Evolutionary conservation across 345 rosid genomes (phyloP), one percentile per base, ranked within the genome.

Genomic region (Hibiscus syriacus): DNA sequence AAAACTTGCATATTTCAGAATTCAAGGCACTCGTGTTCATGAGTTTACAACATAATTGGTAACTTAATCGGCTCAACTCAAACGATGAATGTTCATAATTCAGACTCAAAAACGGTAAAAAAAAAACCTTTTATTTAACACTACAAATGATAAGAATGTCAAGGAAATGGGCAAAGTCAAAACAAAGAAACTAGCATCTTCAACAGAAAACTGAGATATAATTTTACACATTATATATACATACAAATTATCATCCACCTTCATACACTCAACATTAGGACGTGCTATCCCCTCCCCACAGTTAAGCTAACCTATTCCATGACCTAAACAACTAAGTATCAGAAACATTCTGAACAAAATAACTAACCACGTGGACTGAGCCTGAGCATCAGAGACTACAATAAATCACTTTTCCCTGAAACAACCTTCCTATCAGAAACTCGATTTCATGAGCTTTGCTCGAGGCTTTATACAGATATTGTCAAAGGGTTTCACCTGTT

Each of bases 391-490:
- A 49, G 41, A 73, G 70, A 68, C 77, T 77, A 76, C 74, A 43
- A 39, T 13, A 38, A 2, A 46, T 25, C 66, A 56, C 67, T 56
- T 70, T 70, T 60, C 23, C 9, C 12, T 1, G 45, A 39, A 8
- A 72, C 70, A 14, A 66, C 70, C 26, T 74, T 46, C 72, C 74
- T 22, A 77, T 88, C 77, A 90, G 83, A 93, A 93, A 68, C 79
- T 83, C 46, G 99, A 87, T 76, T 87, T 94, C 81, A 89, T 85
- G 72, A 94, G 91, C 87, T 80, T 91, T 59, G 79, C 76, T 73
- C 90, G 78, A 1, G 96, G 86, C 81, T 80, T 85, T 78, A 94
- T 73, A 66, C 34, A 60, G 65, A 95, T 85, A 75, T 74, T 78
- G 60, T 86, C 92, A 39, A 85, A 85, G 11, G 97, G 87, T 46